Conservation (phyloP, 1,284 basidiomycete species). For the Boletellus deceptivus region DNA sequence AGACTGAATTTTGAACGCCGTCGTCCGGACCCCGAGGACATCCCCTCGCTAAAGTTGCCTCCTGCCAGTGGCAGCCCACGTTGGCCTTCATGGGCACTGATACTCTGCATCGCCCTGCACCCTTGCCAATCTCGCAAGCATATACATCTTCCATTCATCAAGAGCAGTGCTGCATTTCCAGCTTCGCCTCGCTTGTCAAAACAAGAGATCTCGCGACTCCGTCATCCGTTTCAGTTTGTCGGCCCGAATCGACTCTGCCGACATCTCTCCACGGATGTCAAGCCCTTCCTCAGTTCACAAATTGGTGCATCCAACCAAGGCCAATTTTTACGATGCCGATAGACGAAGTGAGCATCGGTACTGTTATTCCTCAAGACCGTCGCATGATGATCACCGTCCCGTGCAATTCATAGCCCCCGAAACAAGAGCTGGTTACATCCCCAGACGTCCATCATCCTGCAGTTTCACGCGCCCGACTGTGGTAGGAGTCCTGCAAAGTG, state of each 20-base stretch:
- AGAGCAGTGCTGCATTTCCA: no score
- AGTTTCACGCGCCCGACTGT: slow-evolving; percentile 5
- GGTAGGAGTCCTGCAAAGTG: slow-evolving; percentile 5
- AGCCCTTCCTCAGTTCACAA: slow-evolving; percentile 7
- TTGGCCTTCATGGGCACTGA: background rate
- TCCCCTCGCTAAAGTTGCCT: no score
- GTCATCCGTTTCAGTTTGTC: no score
- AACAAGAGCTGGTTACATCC: background rate
- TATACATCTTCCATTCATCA: slow-evolving; percentile 3
- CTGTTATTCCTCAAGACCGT: slow-evolving; percentile 1
- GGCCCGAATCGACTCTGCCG: slow-evolving; percentile 5
- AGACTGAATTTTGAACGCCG: no score
- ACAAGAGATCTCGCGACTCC: slow-evolving; percentile 5
- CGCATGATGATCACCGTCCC: background rate
- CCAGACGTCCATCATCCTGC: slow-evolving; percentile 5
- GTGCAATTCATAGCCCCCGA: background rate
- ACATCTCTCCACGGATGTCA: slow-evolving; percentile 3
- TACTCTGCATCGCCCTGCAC: slow-evolving; percentile 7
- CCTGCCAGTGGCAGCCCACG: no score
- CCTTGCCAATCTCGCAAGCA: slow-evolving; percentile 5
- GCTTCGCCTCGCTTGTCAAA: slow-evolving; percentile 4
- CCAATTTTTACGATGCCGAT: slow-evolving; percentile 3
- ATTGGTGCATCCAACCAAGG: slow-evolving; percentile 1
- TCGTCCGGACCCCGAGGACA: no score
- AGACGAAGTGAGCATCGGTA: slow-evolving; percentile 1